These are phyloP conservation scores for Corymbia maculata DNA, from an alignment of 345 rosid species.

Conservation along the genomic window DNA sequence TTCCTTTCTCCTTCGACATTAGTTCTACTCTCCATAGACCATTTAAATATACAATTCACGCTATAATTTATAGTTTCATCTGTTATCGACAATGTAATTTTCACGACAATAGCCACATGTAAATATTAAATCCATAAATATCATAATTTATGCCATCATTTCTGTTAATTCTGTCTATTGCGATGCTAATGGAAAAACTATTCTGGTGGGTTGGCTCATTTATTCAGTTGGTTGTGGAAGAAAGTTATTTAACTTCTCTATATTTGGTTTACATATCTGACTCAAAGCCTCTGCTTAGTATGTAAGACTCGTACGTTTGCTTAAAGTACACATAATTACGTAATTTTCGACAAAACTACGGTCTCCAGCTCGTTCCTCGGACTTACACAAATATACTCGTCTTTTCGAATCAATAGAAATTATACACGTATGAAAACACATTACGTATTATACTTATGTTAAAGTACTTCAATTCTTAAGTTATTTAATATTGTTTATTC, in stretches of 20 bases:
- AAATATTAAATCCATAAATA: background rate
- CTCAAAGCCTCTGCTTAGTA: too few species aligned
- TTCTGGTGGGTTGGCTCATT: background rate
- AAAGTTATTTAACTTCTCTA: background rate
- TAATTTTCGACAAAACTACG: too few species aligned
- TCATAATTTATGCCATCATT: background rate
- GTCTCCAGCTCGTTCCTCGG: too few species aligned
- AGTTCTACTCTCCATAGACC: background rate
- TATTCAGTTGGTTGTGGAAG: background rate
- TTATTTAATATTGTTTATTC: too few species aligned
- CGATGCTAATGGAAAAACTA: background rate
- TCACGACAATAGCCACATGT: background rate
- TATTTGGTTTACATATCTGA: too few species aligned
- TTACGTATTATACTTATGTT: too few species aligned
- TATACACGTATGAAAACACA: too few species aligned
- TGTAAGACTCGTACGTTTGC: too few species aligned
- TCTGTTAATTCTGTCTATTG: background rate
- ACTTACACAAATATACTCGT: too few species aligned
- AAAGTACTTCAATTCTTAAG: too few species aligned
- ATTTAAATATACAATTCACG: background rate
- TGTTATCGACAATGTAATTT: rapidly evolving
- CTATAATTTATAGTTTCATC: background rate
- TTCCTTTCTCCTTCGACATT: background rate
- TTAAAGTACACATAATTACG: too few species aligned
- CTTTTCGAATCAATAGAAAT: too few species aligned